phyloP scores from a whole-genome alignment of 345 rosid genomes.

The Fremontodendron californicum region DNA sequence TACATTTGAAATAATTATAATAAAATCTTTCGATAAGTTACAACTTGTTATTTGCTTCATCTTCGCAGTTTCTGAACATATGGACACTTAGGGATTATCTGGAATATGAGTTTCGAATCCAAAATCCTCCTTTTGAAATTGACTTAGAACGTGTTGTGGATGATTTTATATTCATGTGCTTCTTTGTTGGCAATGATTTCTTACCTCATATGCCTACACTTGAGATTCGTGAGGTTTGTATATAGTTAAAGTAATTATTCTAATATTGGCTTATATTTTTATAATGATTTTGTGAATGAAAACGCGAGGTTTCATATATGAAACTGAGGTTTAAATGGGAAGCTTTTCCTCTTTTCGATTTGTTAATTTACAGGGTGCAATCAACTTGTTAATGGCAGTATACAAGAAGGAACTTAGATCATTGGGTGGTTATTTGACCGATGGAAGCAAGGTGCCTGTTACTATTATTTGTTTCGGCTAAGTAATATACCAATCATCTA shows the following conservation, averaged over 20 bases:
- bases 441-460: conserved; percentile 64
- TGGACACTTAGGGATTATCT: conserved; percentile 95
- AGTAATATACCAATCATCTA: not conserved
- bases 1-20: not conserved
- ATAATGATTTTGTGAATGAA: not conserved
- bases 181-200: conserved; percentile 97
- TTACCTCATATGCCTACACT: conserved; percentile 97
- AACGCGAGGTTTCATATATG: not conserved
- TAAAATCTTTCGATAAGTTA: not conserved
- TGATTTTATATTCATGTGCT: conserved; percentile 94
- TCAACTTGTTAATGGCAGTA: conserved; percentile 74
- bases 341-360: not conserved
- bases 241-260: not conserved
- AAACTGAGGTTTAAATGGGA: not conserved
- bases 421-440: conserved; percentile 64
- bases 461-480: not conserved
- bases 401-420: conserved; percentile 77
- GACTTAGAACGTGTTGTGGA: conserved; percentile 75
- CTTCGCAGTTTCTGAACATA: conserved; percentile 74
- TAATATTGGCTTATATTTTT: not conserved
- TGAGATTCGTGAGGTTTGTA: conserved; percentile 94
- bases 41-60: not conserved
- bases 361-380: conserved; percentile 70
- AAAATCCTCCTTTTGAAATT: conserved; percentile 44
- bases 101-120: conserved; percentile 70